Percentiles rank a stretch among this genome's conserved stretches.
These are phyloP conservation scores for Blumeria hordei DNA, from an alignment of 2,329 filamentous ascomycete genomes.

Conservation along the genomic window DNA sequence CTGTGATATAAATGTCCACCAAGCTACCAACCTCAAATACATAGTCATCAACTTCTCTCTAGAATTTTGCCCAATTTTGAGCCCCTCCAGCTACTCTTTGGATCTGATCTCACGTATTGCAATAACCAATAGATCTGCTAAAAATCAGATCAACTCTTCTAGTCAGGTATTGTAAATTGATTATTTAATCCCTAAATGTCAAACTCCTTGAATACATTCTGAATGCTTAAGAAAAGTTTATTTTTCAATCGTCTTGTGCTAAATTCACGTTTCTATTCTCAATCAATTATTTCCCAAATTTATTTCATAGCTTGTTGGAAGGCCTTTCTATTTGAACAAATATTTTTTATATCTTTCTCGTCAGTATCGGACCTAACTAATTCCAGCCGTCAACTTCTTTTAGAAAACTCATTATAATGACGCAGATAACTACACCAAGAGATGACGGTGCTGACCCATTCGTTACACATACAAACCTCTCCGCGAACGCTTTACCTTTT, in stretches of 20 bases:
- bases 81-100: background rate
- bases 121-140: background rate
- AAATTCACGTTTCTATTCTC: too few species aligned
- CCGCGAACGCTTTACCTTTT: constrained; percentile 38
- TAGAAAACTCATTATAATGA: constrained; percentile 1
- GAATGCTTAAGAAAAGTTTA: too few species aligned
- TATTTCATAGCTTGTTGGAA: background rate
- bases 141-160: background rate
- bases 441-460: constrained; percentile 23
- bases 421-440: constrained; percentile 5
- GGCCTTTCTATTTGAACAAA: background rate
- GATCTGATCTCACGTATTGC: background rate
- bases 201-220: too few species aligned
- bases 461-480: constrained; percentile 25
- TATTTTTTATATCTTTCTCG: background rate
- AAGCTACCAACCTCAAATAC: background rate
- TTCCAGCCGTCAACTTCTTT: background rate
- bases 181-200: too few species aligned
- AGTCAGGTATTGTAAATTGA: background rate
- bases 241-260: too few species aligned
- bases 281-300: background rate
- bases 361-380: background rate
- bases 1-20: background rate
- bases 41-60: background rate
- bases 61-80: constrained; percentile 1